A percentile compares a stretch with the other conserved stretches of the same genome.
These are phyloP conservation scores for Tausonia pullulans DNA, from an alignment of 1,284 basidiomycete genomes.

Conservation along the genomic window DNA sequence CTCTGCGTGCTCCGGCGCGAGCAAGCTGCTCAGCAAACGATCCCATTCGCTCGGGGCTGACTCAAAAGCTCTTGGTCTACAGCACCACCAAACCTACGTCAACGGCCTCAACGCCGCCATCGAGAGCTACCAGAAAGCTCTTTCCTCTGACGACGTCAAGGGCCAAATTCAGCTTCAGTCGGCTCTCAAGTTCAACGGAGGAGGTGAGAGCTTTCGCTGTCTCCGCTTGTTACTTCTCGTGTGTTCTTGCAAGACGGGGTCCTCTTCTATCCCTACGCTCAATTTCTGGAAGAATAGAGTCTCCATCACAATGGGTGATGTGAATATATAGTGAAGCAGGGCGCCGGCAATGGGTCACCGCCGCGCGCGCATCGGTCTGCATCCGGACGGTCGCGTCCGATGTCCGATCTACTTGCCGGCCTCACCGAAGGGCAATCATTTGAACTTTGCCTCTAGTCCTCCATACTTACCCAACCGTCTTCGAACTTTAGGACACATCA, in stretches of 20 bases:
- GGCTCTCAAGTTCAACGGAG: conserved; percentile 87
- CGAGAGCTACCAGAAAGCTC: conserved; percentile 28
- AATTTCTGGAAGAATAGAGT: too few species aligned
- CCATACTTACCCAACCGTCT: not conserved
- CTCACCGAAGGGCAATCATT: not conserved
- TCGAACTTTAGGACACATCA: conserved; percentile 51
- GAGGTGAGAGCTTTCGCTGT: conserved; percentile 43
- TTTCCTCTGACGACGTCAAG: conserved; percentile 37
- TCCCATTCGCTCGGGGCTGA: not conserved
- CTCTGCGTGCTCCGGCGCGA: too few species aligned
- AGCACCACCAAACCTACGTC: conserved; percentile 91
- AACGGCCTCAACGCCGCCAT: conserved; percentile 80
- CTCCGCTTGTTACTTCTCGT: not conserved
- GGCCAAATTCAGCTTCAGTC: conserved; percentile 71
- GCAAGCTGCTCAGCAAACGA: too few species aligned
- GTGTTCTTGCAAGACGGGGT: too few species aligned
- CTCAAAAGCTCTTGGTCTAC: not conserved
- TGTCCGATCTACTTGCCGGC: not conserved
- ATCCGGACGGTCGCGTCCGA: too few species aligned
- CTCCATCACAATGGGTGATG: too few species aligned
- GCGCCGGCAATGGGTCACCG: too few species aligned
- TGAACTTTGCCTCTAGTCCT: not conserved
- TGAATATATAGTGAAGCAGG: too few species aligned
- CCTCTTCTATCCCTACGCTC: too few species aligned
- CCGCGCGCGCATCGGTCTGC: too few species aligned